Base-by-base conservation (phyloP, 1,284 basidiomycete genomes). In the Meira miltonrushii region DNA sequence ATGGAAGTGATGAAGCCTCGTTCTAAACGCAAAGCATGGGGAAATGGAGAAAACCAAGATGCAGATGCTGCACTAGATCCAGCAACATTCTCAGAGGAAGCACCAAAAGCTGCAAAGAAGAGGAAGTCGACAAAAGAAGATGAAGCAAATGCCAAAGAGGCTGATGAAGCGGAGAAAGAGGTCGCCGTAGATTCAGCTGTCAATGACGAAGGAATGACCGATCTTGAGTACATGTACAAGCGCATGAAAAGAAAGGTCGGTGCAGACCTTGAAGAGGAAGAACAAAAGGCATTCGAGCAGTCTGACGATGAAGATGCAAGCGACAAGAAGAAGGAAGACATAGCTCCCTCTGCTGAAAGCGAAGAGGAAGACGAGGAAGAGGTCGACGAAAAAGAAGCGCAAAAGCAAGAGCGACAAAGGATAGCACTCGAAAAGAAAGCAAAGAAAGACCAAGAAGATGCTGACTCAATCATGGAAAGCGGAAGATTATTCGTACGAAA, bases 401-500 rank as follows among this genome's bases (percentile, higher is more conserved):
- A 58, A 41, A 62, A 66, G 44, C 60, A 61, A 41, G 64, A 68
- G 23, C 55, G 47, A 25, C 56, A 64, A 39, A 66, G 60, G 25
- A 39, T 39, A 51, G 66, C 59, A 37, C 62, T 62, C 15, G 71
- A 72, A 21, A 54, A 57, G n/a, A 62, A 61, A 19, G 65, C 64
- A 28, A 55, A 57, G 21, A 62, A 66, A 43, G 71, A 71, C 13
- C 66, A 72, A 19, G 79, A 81, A 50, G 83, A 61, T 44, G 63
- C 68, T 50, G 70, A 66, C 64, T 86, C 85, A 0, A 91, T 96
- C 58, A 81, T 88, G 23, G 84, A 85, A 59, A 92, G 90, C 0
- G 85, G 86, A 0, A 86, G 94, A 1, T 81, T 97, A 4, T 97
- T 97, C 75, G 81, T 97, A 6, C 89, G 94, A 12, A 98, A 97